A percentile compares a stretch with the other conserved stretches of the same genome.
Evolutionary conservation across 2,329 filamentous ascomycete species (phyloP).

Genomic region (Pseudogymnoascus sp.): DNA sequence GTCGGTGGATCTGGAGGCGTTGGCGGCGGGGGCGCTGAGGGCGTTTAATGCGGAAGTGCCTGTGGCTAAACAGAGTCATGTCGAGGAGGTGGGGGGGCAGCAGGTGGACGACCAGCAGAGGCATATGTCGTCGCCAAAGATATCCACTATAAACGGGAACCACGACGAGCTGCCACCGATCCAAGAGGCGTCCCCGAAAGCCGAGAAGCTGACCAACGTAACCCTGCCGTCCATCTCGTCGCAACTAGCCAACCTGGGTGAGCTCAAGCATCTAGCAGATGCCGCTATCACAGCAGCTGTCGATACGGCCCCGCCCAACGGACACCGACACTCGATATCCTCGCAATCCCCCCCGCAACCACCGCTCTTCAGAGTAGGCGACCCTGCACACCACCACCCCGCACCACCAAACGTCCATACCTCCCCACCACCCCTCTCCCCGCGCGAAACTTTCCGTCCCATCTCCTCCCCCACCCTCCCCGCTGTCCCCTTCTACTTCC

Average conservation of each 20-base stretch:
- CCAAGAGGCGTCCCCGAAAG: conserved; percentile 20
- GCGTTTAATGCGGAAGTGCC: background rate
- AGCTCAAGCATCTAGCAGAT: conserved; percentile 23
- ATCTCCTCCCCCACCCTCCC: conserved; percentile 28
- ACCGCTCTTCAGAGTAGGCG: conserved; percentile 13
- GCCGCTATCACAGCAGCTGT: background rate
- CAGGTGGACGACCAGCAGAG: background rate
- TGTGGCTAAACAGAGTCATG: background rate
- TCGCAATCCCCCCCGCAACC: conserved; percentile 23
- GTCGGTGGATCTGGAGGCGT: conserved; percentile 4
- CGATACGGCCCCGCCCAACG: background rate
- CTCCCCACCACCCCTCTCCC: conserved; percentile 24
- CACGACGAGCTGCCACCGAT: conserved; percentile 24
- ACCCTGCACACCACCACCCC: conserved; percentile 17
- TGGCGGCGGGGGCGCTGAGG: conserved; percentile 13
- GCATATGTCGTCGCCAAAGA: background rate
- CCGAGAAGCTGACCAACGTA: conserved; percentile 19
- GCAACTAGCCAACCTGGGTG: conserved; percentile 17
- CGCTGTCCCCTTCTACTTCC: conserved; percentile 13
- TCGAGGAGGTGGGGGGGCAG: background rate
- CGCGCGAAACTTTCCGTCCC: conserved; percentile 29
- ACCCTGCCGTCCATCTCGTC: conserved; percentile 26
- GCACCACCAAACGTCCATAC: conserved; percentile 17
- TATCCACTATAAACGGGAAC: background rate
- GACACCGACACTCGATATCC: conserved; percentile 17